Evolutionary conservation across 352 stramenopile species (phyloP).

Genomic region (Pythium rhizo-oryzae): DNA sequence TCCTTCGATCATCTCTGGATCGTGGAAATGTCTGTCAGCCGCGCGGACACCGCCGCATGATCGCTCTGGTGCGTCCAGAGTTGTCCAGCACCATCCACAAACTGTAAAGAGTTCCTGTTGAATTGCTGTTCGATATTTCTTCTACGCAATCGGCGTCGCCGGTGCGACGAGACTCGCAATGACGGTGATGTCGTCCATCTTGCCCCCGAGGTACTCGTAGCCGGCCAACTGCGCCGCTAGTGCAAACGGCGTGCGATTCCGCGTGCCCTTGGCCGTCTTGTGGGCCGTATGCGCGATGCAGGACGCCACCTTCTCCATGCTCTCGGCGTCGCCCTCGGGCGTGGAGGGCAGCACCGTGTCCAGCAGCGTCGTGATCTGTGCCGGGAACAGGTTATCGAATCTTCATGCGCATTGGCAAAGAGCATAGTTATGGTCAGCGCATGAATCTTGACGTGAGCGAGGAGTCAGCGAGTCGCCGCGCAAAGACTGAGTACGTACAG

Average conservation of each 20-base stretch:
- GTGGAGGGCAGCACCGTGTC: slow-evolving; percentile 62
- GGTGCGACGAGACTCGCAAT: slow-evolving; percentile 68
- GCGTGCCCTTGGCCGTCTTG: slow-evolving; percentile 72
- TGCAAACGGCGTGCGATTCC: slow-evolving; percentile 79
- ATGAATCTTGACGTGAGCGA: background rate
- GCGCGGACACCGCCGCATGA: no score
- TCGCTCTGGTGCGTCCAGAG: background rate
- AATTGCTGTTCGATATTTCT: background rate
- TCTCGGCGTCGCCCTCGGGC: slow-evolving; percentile 50
- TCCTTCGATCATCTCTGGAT: no score
- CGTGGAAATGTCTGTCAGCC: no score
- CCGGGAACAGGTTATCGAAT: slow-evolving; percentile 96
- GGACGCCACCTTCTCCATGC: slow-evolving; percentile 79
- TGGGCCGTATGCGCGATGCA: slow-evolving; percentile 83
- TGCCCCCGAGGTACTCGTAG: slow-evolving; percentile 83
- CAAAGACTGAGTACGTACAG: slow-evolving; percentile 55
- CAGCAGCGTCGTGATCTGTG: slow-evolving; percentile 76
- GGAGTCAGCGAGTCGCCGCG: background rate
- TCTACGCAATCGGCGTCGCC: slow-evolving; percentile 16
- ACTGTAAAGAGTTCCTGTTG: background rate
- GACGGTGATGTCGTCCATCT: slow-evolving; percentile 93
- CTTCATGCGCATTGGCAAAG: slow-evolving; percentile 29
- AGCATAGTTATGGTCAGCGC: background rate
- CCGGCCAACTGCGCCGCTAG: slow-evolving; percentile 67
- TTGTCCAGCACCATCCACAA: background rate